phyloP scores from a whole-genome alignment of 345 rosid species.

The Acer campestre region DNA sequence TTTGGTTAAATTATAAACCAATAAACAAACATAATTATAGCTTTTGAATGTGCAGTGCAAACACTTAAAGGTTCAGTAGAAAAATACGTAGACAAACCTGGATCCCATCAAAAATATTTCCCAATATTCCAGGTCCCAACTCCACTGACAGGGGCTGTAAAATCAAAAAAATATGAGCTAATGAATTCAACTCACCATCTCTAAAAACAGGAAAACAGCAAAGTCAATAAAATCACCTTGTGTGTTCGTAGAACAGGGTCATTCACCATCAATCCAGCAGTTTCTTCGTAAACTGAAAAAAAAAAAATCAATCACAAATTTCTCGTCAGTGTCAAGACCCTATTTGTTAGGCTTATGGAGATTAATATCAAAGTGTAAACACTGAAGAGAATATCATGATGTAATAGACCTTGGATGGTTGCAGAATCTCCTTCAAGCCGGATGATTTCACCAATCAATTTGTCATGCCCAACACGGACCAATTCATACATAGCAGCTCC shows the following conservation, averaged over 20 bases:
- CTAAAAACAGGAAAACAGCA: neutral
- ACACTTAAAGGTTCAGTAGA: conserved; percentile 8
- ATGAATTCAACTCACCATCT: neutral
- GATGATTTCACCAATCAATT: conserved; percentile 94
- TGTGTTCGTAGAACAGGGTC: conserved; percentile 93
- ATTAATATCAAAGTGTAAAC: too few species aligned
- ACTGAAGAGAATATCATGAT: neutral
- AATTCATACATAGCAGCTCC: conserved; percentile 99
- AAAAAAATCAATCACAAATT: conserved; percentile 1
- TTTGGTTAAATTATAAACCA: conserved; percentile 9
- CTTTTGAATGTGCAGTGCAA: neutral
- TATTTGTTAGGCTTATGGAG: neutral
- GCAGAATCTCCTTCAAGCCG: conserved; percentile 99
- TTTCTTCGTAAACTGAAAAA: conserved; percentile 88
- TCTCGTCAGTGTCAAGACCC: conserved; percentile 14
- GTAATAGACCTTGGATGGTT: conserved; percentile 80
- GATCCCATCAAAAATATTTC: conserved; percentile 98
- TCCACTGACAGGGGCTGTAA: conserved; percentile 97
- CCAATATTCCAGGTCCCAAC: conserved; percentile 98
- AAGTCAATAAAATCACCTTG: conserved; percentile 49
- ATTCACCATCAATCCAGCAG: conserved; percentile 91
- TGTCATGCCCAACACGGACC: conserved; percentile 98
- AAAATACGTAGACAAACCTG: conserved; percentile 55
- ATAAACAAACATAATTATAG: neutral
- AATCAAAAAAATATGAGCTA: conserved; percentile 28